Percentiles rank a stretch among this genome's conserved stretches.
Evolutionary conservation across 176 grass and related monocot genomes (phyloP).

Genomic region (Aechmea fasciata): DNA sequence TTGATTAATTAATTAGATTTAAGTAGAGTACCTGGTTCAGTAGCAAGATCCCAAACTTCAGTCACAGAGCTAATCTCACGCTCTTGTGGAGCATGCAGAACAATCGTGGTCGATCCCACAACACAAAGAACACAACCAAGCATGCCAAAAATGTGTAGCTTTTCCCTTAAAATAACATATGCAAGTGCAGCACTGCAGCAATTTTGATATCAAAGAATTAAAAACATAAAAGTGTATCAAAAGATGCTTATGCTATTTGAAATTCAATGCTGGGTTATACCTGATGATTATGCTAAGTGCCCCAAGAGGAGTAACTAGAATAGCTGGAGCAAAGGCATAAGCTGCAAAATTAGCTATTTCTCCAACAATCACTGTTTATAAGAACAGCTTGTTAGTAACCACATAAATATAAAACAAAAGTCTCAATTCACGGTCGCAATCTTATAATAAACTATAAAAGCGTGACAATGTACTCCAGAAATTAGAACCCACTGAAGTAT

Average conservation of each 20-base stretch:
- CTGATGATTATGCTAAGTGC: slow-evolving; percentile 98
- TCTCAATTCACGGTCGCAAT: no score
- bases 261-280: slow-evolving; percentile 26
- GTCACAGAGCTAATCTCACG: slow-evolving; percentile 79
- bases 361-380: slow-evolving; percentile 76
- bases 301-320: slow-evolving; percentile 92
- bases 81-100: slow-evolving; percentile 84
- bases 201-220: slow-evolving; percentile 10
- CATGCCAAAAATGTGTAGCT: slow-evolving; percentile 72
- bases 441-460: no score
- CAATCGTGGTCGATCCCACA: slow-evolving; percentile 87
- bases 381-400: neutral
- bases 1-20: neutral
- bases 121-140: slow-evolving; percentile 93
- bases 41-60: slow-evolving; percentile 94
- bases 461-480: no score
- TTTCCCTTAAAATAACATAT: slow-evolving; percentile 73
- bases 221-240: slow-evolving; percentile 10
- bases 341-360: slow-evolving; percentile 97
- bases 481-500: no score
- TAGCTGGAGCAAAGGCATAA: slow-evolving; percentile 95
- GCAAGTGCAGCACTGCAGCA: slow-evolving; percentile 79
- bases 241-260: slow-evolving; percentile 11
- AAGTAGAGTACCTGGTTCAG: slow-evolving; percentile 64
- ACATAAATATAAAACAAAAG: neutral